These are phyloP conservation scores for Spathaspora sp. DNA, from an alignment of 805 yeast genomes.

Conservation along the genomic window DNA sequence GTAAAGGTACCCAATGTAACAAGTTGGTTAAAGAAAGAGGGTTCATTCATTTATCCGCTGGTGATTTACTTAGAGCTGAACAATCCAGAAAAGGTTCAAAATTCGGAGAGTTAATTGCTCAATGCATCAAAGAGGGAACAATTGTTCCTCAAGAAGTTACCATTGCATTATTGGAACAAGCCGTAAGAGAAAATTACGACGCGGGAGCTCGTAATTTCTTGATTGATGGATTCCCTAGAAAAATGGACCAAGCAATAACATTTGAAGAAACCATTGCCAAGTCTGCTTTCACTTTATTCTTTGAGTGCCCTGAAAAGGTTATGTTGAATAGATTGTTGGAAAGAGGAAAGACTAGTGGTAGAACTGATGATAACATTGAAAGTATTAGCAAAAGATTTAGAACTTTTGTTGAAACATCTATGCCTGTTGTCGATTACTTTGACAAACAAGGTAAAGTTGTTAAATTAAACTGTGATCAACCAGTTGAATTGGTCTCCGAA, in stretches of 20 bases:
- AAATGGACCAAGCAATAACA: slow-evolving; percentile 96
- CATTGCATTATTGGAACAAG: slow-evolving; percentile 73
- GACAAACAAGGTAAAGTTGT: slow-evolving; percentile 73
- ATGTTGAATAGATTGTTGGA: slow-evolving; percentile 83
- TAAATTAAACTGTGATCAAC: slow-evolving; percentile 70
- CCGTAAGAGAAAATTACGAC: slow-evolving; percentile 53
- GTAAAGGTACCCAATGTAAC: slow-evolving; percentile 95
- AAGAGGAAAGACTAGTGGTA: slow-evolving; percentile 93
- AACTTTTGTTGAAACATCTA: slow-evolving; percentile 81
- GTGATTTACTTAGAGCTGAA: slow-evolving; percentile 91
- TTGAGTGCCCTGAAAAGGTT: slow-evolving; percentile 76
- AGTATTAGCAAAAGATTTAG: slow-evolving; percentile 85
- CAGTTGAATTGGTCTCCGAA: slow-evolving; percentile 73
- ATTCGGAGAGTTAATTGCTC: slow-evolving; percentile 81
- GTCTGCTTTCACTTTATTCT: slow-evolving; percentile 68
- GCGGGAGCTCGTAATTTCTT: slow-evolving; percentile 64
- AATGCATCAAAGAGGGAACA: slow-evolving; percentile 78
- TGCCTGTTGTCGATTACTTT: slow-evolving; percentile 89
- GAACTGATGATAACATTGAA: slow-evolving; percentile 90
- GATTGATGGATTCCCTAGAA: slow-evolving; percentile 95
- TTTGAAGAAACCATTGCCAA: slow-evolving; percentile 77
- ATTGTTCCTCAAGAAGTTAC: slow-evolving; percentile 96
- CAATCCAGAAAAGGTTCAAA: slow-evolving; percentile 78
- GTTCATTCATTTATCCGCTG: slow-evolving; percentile 92
- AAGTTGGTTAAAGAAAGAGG: slow-evolving; percentile 75